Base-by-base conservation (phyloP, 768 basidiomycete species). In the Obba rivulosa region DNA sequence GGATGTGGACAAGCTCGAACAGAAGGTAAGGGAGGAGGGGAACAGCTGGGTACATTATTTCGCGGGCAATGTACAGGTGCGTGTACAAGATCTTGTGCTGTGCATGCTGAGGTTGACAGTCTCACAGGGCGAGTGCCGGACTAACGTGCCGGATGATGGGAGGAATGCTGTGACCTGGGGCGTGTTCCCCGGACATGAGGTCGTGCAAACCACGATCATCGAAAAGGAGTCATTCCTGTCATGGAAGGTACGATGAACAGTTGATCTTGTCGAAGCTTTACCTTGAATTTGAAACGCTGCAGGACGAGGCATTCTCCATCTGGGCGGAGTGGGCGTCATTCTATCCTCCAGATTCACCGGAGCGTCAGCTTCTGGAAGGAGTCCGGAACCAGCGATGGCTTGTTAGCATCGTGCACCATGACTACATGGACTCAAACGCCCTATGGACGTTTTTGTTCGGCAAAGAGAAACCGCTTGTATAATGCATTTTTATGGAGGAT, bases 121-220 rank as follows among this genome's bases (percentile, higher is more conserved):
- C n/a, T 20, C 7, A 42, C 48, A 92, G 87, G 93, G 89, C 22
- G 86, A 91, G 42, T 82, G 76, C 51, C 71, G 74, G 54, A 92
- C 81, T 11, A 98, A 96, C 62, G 80, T 95, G 20, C 73, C 78
- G 1, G 80, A 85, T 40, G 81, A 79, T 28, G 86, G 81, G 13
- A 79, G 89, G 48, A 97, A 97, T 65, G 94, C 93, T 0, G 96
- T 99, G 7, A 99, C 96, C 1, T 99, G 96, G 96, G 96, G 94
- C 48, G 85, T 98, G 5, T 99, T 99, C 65, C 91, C 93, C 0
- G 96, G 92, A 0, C 89, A 96, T 62, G 96, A 99, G 66, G 86
- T 99, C 40, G 80, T 85, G 2, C 95, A 97, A 60, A 90, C 95
- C 4, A 99, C 96, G 0, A 92, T 98, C 56, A 98, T 99, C 31